Base-by-base conservation (phyloP, 768 basidiomycete species). In the Baorangia bicolor region DNA sequence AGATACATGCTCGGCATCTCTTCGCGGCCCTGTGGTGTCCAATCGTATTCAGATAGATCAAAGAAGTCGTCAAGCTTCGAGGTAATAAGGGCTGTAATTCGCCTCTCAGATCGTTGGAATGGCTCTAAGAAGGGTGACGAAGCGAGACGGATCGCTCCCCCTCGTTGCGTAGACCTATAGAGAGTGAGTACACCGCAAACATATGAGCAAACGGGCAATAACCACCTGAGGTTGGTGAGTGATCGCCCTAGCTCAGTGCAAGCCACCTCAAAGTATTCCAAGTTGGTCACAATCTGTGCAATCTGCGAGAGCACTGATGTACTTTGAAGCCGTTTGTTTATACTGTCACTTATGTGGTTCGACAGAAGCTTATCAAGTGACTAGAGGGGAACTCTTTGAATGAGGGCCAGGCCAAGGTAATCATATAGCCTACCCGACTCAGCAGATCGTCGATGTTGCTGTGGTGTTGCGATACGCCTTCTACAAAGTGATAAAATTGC, bases 31-130 rank as follows among this genome's bases (percentile, higher is more conserved):
- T 78, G 75, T 10, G 93, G 90, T 34, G 87, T 89, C 94, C 94
- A 98, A 64, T 95, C 87, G 69, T 98, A 98, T 73, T 96, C 92
- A 5, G 95, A 89, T 40, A 96, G 78, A 56, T 93, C 97, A 69
- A 97, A 96, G 76, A 96, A 96, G 63, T 94, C 91, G 65, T 96
- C 92, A 8, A 98, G 85, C 69, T 99, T 98, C 21, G 90, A 89
- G 9, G 85, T 83, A 64, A 98, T 95, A 41, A 96, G 80, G 12
- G 79, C 78, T 18, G 88, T 86, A 61, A 98, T 90, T 5, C 93
- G 88, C 31, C 78, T 76, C 44, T 87, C 79, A 10, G 94, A 89
- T 39, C 81, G 81, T 11, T 80, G 75, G 37, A 94, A 79, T 2
- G 91, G 87, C 18, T 77, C 68, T 47, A 83, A 78, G 67, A 98